Evolutionary conservation across 2,329 filamentous ascomycete species (phyloP).

Genomic region (Phialophora verrucosa): DNA sequence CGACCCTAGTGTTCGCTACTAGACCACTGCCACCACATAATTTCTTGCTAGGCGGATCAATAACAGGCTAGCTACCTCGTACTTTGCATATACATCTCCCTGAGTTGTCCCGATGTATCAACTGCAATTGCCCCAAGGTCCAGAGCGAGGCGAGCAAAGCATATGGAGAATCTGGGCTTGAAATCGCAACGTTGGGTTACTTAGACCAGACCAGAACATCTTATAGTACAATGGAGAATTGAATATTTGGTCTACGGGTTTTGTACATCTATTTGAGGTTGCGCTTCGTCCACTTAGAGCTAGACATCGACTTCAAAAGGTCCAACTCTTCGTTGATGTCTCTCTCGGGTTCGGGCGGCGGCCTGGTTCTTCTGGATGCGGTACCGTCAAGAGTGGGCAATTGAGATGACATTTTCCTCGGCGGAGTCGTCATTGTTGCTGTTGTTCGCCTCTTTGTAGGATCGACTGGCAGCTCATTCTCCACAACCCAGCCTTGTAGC

Average conservation of each 20-base stretch:
- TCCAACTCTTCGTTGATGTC: conserved; percentile 29
- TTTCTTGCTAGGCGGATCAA: not conserved
- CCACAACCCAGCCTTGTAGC: conserved; percentile 26
- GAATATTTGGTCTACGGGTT: conserved; percentile 7
- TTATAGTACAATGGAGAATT: not conserved
- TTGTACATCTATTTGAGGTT: conserved; percentile 28
- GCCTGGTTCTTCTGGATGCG: not conserved
- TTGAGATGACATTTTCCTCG: conserved; percentile 11
- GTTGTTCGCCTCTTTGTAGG: not conserved
- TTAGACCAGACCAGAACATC: not conserved
- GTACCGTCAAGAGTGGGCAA: conserved; percentile 15
- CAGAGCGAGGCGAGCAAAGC: not conserved
- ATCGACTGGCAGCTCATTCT: conserved; percentile 32
- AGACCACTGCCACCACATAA: not conserved
- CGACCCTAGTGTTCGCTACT: not conserved
- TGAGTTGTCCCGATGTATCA: not conserved
- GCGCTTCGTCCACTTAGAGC: conserved; percentile 9
- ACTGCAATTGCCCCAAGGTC: not conserved
- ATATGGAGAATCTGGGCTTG: not conserved
- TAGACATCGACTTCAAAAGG: conserved; percentile 16
- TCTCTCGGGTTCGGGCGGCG: conserved; percentile 24
- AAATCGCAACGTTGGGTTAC: not conserved
- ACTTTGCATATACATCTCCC: not conserved
- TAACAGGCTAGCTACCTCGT: not conserved
- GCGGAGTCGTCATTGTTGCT: not conserved